Evolutionary conservation across 805 yeast species (phyloP), one percentile per base, ranked within the genome.

Genomic region (Clavispora phyllophila): DNA sequence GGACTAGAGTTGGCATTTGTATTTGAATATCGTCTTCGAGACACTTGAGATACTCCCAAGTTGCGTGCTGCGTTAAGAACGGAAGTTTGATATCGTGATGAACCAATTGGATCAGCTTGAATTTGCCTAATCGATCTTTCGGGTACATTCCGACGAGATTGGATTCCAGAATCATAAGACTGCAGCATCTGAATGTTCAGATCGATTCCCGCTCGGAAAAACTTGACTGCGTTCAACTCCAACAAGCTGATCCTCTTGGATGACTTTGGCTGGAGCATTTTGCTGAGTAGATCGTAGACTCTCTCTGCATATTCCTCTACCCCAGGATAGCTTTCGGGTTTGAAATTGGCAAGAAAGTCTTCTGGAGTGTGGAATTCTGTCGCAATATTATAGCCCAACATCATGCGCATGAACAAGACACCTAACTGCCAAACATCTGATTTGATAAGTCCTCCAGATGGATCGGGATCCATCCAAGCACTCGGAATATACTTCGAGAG

Each of bases 381-480:
- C 35, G 75, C 68, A 58, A 82, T 67, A 48, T 84, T 80, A 14
- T 81, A 72, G 29, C 61, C 62, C 9, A 67, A 43, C 72, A 70
- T 68, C 3, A 70, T 53, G 22, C 67, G 51, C 44, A 63, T 44
- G 50, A 91, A 82, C 6, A 85, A 60, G 0, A 87, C 87, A 7
- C 97, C 99, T 31, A 89, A 64, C 56, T 86, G 86, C 98, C 98
- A 93, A 9, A 93, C 84, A 66, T 93, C 99, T 0, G 96, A 82
- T 60, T 88, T 83, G 83, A 12, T 85, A 82, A 43, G 13, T 55
- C 58, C 28, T 54, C 56, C 56, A 13, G 60, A 45, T 7, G 82
- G 49, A 58, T 90, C 97, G 0, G 98, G 97, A 0, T 97, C 95
- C 10, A 61, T 65, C 96, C 97, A 90, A 25, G 38, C 57, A 44